Base-by-base conservation (phyloP, 768 basidiomycete species). In the Hydnomerulius pinastri region DNA sequence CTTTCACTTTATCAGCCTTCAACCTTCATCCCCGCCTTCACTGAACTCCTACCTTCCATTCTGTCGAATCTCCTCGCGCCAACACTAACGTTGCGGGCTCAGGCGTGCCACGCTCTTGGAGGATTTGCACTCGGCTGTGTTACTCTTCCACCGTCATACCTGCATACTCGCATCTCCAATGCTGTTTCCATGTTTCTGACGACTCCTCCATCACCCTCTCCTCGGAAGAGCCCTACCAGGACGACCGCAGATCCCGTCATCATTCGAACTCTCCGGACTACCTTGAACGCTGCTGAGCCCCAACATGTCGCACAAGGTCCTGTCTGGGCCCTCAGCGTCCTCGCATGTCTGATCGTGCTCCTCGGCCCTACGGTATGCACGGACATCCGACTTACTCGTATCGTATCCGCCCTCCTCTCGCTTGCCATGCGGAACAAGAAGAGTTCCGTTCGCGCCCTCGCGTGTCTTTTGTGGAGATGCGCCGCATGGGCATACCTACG, bases 101-200 rank as follows among this genome's bases (percentile, higher is more conserved):
- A 87, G 63, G 90, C 90, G 6, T 87, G 85, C 39, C 81, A 89
- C 57, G 89, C 90, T 0, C 75, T 91, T 0, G 81, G 86, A 17
- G 87, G 88, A 2, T 76, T 89, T 27, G 85, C 80, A 4, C 61
- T 79, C 8, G 87, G 77, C 2, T 73, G 73, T 3, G 72, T 79
- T 4, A 70, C 68, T 30, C 65, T 85, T 18, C 79, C 82, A 1
- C 60, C 63, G 0, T 79, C 78, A 2, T 56, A 67, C 27, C 48
- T 78, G 8, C 86, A 88, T 51, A 70, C 73, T 0, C 77, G 78
- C 24, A 75, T 87, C 30, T 77, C 86, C 11, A 70, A 71, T 12
- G 64, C 67, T 3, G 75, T 83, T 15, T 71, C 76, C 1, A 62
- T 68, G 1, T 80, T 78, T 63, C 59, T 90, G 38, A 80, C 77